Evolutionary conservation across 768 basidiomycete genomes (phyloP).

Genomic region (Saitozyma podzolica): DNA sequence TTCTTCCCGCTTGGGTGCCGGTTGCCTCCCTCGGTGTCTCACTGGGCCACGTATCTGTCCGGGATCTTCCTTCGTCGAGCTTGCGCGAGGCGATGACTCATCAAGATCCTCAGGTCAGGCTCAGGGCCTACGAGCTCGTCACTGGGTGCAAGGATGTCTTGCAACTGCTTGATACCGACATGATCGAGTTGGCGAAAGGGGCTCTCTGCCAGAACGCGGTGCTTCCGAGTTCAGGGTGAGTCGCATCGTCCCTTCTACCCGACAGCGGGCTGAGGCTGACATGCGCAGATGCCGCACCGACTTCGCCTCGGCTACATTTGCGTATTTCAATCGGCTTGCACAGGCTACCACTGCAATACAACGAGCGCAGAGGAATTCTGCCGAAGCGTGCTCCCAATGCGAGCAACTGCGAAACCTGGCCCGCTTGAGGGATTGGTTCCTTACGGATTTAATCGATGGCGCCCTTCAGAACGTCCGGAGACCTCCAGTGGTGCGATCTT

Average conservation of each 20-base stretch:
- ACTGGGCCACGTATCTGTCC: conserved; percentile 14
- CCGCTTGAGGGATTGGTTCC: conserved; percentile 19
- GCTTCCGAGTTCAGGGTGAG: conserved; percentile 34
- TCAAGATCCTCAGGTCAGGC: conserved; percentile 29
- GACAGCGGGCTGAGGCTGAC: not conserved
- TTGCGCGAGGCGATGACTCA: conserved; percentile 27
- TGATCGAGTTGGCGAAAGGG: conserved; percentile 25
- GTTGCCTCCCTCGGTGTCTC: conserved; percentile 37
- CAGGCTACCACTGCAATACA: not conserved
- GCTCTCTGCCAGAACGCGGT: conserved; percentile 21
- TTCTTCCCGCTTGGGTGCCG: conserved; percentile 34
- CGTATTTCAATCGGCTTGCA: conserved; percentile 23
- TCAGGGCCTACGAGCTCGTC: conserved; percentile 32
- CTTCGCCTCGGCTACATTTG: conserved; percentile 30
- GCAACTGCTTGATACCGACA: conserved; percentile 5
- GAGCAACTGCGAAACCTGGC: not conserved
- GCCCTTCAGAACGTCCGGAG: conserved; percentile 24
- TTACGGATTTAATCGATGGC: conserved; percentile 23
- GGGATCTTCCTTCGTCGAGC: conserved; percentile 17
- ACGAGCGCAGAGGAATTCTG: no score
- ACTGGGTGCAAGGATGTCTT: conserved; percentile 21
- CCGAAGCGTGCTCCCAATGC: not conserved
- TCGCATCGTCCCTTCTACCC: not conserved
- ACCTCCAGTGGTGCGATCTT: conserved; percentile 23
- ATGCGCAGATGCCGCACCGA: conserved; percentile 14